These are phyloP conservation scores for Hemerocallis citrina DNA, from an alignment of 106 monocot genomes.

Conservation along the genomic window DNA sequence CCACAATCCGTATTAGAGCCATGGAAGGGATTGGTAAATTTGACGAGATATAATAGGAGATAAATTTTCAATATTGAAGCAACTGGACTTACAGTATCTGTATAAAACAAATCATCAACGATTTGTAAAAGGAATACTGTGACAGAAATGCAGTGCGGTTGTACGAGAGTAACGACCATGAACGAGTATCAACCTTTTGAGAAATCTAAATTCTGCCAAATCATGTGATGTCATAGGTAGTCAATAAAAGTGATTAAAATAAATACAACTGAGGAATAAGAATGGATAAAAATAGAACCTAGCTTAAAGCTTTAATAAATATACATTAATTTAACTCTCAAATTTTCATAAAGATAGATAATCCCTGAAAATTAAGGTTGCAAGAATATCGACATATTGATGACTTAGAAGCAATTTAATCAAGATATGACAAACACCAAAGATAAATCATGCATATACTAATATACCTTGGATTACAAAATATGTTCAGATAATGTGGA, in stretches of 20 bases:
- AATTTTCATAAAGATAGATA: no score
- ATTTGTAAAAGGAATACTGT: conserved; percentile 93
- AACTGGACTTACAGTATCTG: conserved; percentile 76
- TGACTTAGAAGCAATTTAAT: no score
- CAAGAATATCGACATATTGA: no score
- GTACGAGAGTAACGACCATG: conserved; percentile 96
- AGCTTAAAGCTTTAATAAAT: no score
- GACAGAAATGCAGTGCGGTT: conserved; percentile 89
- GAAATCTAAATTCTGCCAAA: conserved; percentile 71
- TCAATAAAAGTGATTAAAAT: not conserved
- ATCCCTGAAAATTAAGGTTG: no score
- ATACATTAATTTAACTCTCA: no score
- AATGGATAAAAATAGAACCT: not conserved
- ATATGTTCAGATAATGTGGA: no score
- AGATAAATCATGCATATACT: no score
- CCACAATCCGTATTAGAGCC: conserved; percentile 1
- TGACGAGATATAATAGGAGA: conserved; percentile 3
- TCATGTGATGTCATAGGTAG: no score
- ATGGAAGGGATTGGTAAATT: not conserved
- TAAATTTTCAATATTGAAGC: conserved; percentile 4
- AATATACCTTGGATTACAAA: no score
- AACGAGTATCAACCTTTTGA: conserved; percentile 88
- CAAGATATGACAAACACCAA: no score
- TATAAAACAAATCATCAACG: conserved; percentile 79
- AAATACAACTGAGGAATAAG: not conserved